These are phyloP conservation scores for Mycena sp. DNA, from an alignment of 1,284 basidiomycete genomes.

Conservation along the genomic window DNA sequence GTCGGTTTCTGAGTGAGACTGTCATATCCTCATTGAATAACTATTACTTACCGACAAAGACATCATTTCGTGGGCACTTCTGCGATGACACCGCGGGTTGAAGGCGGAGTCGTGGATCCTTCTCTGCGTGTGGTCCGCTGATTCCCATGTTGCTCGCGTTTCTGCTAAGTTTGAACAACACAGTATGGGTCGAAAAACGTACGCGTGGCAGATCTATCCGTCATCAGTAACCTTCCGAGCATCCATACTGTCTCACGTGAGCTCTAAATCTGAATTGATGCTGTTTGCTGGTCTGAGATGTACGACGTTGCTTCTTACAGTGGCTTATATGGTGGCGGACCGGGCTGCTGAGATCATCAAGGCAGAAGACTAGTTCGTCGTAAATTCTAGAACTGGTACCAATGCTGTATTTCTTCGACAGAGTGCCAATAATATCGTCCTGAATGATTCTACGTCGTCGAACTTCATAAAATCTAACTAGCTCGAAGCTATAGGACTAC, in stretches of 20 bases:
- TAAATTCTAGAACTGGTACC: too few species aligned
- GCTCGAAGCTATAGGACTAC: too few species aligned
- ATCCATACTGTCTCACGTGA: slow-evolving; percentile 25
- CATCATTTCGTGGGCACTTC: slow-evolving; percentile 22
- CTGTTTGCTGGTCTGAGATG: background rate
- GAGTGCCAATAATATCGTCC: too few species aligned
- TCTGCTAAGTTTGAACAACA: background rate
- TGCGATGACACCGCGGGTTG: slow-evolving; percentile 15
- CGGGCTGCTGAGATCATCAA: slow-evolving; percentile 20
- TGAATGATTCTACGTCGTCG: too few species aligned
- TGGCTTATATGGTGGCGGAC: slow-evolving; percentile 23
- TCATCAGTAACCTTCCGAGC: slow-evolving; percentile 17
- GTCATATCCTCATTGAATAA: background rate
- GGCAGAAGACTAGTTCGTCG: too few species aligned
- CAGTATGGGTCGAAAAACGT: slow-evolving; percentile 22
- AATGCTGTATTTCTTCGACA: too few species aligned
- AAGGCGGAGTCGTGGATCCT: slow-evolving; percentile 25
- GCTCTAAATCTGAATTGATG: too few species aligned
- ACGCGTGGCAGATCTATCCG: slow-evolving; percentile 18
- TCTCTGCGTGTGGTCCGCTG: slow-evolving; percentile 16
- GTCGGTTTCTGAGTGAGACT: slow-evolving; percentile 14
- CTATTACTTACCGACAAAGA: background rate
- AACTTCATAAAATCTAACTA: too few species aligned
- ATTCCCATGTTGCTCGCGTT: background rate
- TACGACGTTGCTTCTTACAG: background rate